Evolutionary conservation across 176 grass and related monocot genomes (phyloP), one percentile per base, ranked within the genome.

Genomic region (Zea luxurians): DNA sequence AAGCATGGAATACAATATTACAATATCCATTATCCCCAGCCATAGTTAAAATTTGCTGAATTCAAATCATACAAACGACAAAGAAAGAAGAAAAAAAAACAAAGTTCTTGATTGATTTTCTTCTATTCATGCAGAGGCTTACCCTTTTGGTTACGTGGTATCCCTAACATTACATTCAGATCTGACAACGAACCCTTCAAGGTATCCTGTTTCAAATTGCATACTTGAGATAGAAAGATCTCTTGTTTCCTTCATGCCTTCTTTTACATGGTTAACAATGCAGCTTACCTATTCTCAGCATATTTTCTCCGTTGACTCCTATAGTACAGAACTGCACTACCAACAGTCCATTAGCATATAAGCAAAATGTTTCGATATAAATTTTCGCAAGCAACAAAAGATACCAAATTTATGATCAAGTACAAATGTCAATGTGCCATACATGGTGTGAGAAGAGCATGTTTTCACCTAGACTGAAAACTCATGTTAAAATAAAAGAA

Each of bases 141-240:
- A 37, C 91, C 91, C 2, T 87, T 81, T 78, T 93, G 91, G 91
- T 48, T 93, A 54, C 71, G 85, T 72, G 85, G 90, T 73, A 43
- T 93, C 13, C 81, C 85, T 17, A 68, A 71, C 73, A 87, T 93
- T 27, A 87, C 63, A 17, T 93, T 93, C 74, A 68, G 91, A 73
- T 90, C 59, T 5, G 82, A 93, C 61, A 88, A 90, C 2, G 63
- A 88, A 62, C 88, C 84, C 36, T 93, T 88, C 62, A 88, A 93
- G 85, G 91, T 93, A 91, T 81, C 53, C 53, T 57, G 16, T 57
- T 57, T 18, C 16, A 57, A 57, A 57, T 68, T 13, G 37, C 66
- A 53, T 13, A 13, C 4, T 13, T 68, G 36, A 52, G 34, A 64
- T n/a, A 68, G 61, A 8, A 54, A 54, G 52, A 57, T 8, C 71